phyloP scores from a whole-genome alignment of 345 rosid genomes.

The Odontarrhena argentea region DNA sequence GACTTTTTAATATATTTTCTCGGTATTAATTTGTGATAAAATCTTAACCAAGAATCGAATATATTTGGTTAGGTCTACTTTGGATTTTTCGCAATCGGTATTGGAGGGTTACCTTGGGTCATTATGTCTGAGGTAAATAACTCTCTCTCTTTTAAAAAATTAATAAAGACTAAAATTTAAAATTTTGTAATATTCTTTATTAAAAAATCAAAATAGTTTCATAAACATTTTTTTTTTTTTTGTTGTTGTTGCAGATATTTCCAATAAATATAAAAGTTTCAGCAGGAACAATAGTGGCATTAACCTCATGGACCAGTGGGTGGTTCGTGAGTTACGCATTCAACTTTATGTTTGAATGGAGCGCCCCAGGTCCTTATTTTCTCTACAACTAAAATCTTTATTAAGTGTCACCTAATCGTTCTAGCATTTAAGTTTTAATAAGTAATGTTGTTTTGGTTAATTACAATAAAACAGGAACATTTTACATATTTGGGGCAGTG shows the following conservation, averaged over 20 bases:
- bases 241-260: conserved; percentile 46
- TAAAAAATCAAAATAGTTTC: background rate
- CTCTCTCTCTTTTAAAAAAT: background rate
- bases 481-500: conserved; percentile 45
- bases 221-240: background rate
- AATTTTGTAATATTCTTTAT: background rate
- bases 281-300: conserved; percentile 52
- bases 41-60: background rate
- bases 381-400: background rate
- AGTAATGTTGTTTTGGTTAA: background rate
- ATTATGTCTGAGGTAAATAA: conserved; percentile 50
- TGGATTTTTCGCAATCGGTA: conserved; percentile 40
- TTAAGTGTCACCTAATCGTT: background rate
- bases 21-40: background rate
- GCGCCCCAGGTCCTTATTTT: conserved; percentile 41
- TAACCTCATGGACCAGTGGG: conserved; percentile 48
- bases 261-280: conserved; percentile 53
- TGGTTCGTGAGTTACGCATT: conserved; percentile 49
- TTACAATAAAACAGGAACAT: conserved; percentile 45
- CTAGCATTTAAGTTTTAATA: background rate
- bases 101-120: conserved; percentile 52
- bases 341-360: conserved; percentile 55
- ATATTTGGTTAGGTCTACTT: conserved; percentile 29
- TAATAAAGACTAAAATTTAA: background rate
- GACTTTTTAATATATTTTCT: too few species aligned